phyloP scores from a whole-genome alignment of 2,329 filamentous ascomycete genomes.

The Verruconis gallopava region DNA sequence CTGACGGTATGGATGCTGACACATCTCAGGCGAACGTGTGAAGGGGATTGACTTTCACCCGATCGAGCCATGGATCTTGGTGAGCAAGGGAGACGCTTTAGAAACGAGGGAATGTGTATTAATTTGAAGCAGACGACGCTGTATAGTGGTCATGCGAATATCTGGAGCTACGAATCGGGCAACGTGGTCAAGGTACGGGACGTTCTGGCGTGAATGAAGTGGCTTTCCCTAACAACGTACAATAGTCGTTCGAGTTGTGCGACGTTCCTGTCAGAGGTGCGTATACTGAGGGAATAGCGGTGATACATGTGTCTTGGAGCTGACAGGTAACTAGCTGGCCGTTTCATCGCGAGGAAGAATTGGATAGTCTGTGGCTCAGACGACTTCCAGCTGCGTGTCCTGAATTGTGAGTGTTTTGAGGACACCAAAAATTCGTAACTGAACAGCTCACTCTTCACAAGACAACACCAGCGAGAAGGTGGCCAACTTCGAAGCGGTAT shows the following conservation, averaged over 20 bases:
- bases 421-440: neutral
- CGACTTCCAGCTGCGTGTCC: conserved; percentile 63
- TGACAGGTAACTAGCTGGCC: no score
- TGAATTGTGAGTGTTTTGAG: neutral
- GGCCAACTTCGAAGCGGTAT: conserved; percentile 90
- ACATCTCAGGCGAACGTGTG: conserved; percentile 89
- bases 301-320: no score
- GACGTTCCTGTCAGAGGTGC: conserved; percentile 96
- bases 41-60: conserved; percentile 95
- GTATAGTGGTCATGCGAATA: conserved; percentile 97
- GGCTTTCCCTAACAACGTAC: no score
- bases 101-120: no score
- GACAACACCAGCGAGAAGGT: conserved; percentile 99
- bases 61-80: no score
- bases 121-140: conserved; percentile 86
- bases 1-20: no score
- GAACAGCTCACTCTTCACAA: conserved; percentile 27
- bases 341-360: conserved; percentile 95
- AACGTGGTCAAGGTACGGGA: conserved; percentile 97
- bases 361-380: conserved; percentile 96
- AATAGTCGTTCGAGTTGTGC: conserved; percentile 95
- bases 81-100: no score
- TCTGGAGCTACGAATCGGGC: conserved; percentile 68
- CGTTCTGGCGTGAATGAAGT: no score
- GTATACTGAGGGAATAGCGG: no score